These are phyloP conservation scores for Notholithocarpus densiflorus DNA, from an alignment of 306 rosid species.

Conservation along the genomic window DNA sequence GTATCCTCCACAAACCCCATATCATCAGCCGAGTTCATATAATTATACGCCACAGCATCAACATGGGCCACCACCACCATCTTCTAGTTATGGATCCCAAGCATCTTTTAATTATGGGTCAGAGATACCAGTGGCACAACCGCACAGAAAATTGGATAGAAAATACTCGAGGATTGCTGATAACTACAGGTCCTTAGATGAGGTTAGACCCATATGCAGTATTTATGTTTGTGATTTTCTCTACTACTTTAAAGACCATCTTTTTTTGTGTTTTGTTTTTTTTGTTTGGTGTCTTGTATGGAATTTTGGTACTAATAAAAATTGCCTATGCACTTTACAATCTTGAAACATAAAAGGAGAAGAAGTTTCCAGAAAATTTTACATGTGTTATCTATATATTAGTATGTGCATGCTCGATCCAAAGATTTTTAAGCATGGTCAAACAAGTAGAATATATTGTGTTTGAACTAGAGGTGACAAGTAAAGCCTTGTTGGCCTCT, in stretches of 20 bases:
- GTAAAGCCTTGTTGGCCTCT: background rate
- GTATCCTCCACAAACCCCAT: constrained; percentile 42
- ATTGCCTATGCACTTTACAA: background rate
- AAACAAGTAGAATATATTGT: background rate
- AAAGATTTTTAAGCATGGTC: background rate
- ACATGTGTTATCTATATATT: background rate
- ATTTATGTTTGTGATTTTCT: constrained; percentile 6
- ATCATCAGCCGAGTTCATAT: constrained; percentile 32
- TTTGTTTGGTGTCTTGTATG: too few relatives aligned
- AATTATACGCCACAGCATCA: constrained; percentile 35
- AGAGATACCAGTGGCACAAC: constrained; percentile 23
- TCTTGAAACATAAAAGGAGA: background rate
- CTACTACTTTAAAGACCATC: background rate
- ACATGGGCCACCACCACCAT: constrained; percentile 23
- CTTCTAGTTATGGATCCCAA: constrained; percentile 24
- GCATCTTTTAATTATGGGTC: constrained; percentile 22
- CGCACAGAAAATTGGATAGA: constrained; percentile 50
- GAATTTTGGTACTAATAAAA: background rate
- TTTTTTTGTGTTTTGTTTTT: constrained; percentile 2
- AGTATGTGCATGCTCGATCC: background rate
- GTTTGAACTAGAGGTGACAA: background rate
- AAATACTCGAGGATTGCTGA: constrained; percentile 74
- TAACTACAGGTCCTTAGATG: constrained; percentile 71
- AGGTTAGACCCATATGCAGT: constrained; percentile 46
- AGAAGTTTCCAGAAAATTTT: background rate